Base-by-base conservation (phyloP, 495 filamentous ascomycete genomes). In the Bryoglossum gracile region DNA sequence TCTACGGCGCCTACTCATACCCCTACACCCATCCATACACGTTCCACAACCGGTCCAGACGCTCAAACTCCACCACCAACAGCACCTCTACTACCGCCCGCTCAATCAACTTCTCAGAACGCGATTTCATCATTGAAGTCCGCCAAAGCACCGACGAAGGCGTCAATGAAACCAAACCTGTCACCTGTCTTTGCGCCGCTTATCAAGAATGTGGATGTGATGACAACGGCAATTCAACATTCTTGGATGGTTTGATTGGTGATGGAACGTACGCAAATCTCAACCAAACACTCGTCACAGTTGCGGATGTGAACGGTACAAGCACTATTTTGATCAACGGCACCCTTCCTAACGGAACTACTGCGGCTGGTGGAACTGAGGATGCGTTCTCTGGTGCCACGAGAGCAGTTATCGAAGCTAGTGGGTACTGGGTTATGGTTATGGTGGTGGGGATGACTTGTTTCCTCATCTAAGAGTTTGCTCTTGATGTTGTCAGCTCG, bases 331-430 rank as follows among this genome's bases (percentile, higher is more conserved):
- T 88, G 43, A 71, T 96, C 64, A 92, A 94, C 54, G 92, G 92
- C 9, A 89, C 87, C 0, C 65, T 96, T 37, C 80, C 84, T 16
- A 92, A 92, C 57, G 89, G 86, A 21, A 95, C 90, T 1, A 89
- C 86, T 0, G 75, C 77, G 3, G 61, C 74, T 11, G 78, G 80
- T 18, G 80, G 77, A 19, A 66, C 61, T 9, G 75, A 77, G 38
- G 66, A 59, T 44, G 54, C 63, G 8, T 68, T 59, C 13, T 61
- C 51, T 11, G 65, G 57, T 32, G 46, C 60, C 19, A 48, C 69
- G 23, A 48, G 62, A 38, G 54, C 48, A 18, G 36, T 79, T 43
- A 53, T 72, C 10, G 60, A 75, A 40, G 60, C 68, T 8, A 69
- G 68, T 22, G 84, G 83, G 21, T 84, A 78, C 62, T 86, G 78